Base-by-base conservation (phyloP, 306 rosid species). In the Vicia faba region DNA sequence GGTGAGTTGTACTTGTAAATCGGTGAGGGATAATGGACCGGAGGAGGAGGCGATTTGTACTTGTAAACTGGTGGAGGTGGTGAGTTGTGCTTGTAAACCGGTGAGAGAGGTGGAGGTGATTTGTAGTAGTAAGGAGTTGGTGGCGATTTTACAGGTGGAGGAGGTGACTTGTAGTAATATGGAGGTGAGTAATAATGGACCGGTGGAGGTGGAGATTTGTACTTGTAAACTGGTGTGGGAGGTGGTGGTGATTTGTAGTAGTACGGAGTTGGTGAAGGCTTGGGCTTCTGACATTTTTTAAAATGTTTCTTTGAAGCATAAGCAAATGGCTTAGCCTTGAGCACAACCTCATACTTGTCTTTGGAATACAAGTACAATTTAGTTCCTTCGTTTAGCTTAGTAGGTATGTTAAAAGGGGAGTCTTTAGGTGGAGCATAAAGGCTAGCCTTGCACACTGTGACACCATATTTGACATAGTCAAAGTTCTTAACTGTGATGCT, bases 321-420 rank as follows among this genome's bases (percentile, higher is more conserved):
- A 12, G 96, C 98, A 79, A 92, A 92, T 49, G 96, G 84, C 75
- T 80, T 84, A 7, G 96, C 89, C n/a, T 20, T n/a, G 23, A 92
- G 86, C 45, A 92, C 98, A 63, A 89, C 91, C 74, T 86, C 93
- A 8, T 84, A 31, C 11, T 86, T 44, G 56, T 83, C 74, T 75
- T 85, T 76, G 10, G 98, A 92, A 61, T 92, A 86, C 51, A 92
- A 78, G 63, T 62, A 74, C 64, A 92, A 77, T 1, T 73, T 48
- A 2, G 96, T 71, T 45, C 96, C 98, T 69, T 66, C 69, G 1
- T 87, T 80, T 2, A 78, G 62, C 73, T 78, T 77, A 1, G 96
- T 89, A 2, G 96, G 87, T 7, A 89, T 80, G 85, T 75, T 79
- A 78, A 83, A 92, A 0, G 83, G 82, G 0, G 98, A 92, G n/a